Percentiles rank a stretch among this genome's conserved stretches.
phyloP scores from a whole-genome alignment of 805 yeast genomes.

The Candida manassasensis region DNA sequence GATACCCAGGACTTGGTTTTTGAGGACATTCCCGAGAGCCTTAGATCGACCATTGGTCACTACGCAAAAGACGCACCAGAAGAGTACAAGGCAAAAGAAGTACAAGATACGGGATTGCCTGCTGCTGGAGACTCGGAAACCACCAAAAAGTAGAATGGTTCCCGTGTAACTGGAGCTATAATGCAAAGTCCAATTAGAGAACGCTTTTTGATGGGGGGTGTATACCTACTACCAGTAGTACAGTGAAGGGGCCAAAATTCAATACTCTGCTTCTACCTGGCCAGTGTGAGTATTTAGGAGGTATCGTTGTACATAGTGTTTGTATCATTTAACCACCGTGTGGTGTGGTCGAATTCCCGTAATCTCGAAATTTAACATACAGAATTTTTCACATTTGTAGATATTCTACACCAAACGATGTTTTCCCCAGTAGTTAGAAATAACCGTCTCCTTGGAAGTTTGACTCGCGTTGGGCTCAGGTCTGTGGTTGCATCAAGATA shows the following conservation, averaged over 20 bases:
- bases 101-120: conserved; percentile 8
- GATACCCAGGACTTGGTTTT: conserved; percentile 59
- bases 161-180: too few relatives aligned
- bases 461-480: neutral
- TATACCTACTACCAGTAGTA: too few relatives aligned
- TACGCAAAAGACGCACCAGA: conserved; percentile 66
- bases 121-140: conserved; percentile 1
- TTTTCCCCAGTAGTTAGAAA: neutral
- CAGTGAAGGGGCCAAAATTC: too few relatives aligned
- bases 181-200: too few relatives aligned
- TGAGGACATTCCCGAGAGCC: conserved; percentile 59
- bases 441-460: neutral
- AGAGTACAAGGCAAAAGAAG: conserved; percentile 18
- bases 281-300: too few relatives aligned
- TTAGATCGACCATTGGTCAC: conserved; percentile 50
- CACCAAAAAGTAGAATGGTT: neutral
- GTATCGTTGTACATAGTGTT: too few relatives aligned
- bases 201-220: too few relatives aligned
- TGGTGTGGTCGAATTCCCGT: too few relatives aligned
- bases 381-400: conserved; percentile 3
- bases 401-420: neutral
- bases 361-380: too few relatives aligned
- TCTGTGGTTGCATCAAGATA: neutral
- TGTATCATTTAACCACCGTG: too few relatives aligned
- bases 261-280: too few relatives aligned